Evolutionary conservation across 805 yeast genomes (phyloP).

Genomic region (Ogataea siamensis): DNA sequence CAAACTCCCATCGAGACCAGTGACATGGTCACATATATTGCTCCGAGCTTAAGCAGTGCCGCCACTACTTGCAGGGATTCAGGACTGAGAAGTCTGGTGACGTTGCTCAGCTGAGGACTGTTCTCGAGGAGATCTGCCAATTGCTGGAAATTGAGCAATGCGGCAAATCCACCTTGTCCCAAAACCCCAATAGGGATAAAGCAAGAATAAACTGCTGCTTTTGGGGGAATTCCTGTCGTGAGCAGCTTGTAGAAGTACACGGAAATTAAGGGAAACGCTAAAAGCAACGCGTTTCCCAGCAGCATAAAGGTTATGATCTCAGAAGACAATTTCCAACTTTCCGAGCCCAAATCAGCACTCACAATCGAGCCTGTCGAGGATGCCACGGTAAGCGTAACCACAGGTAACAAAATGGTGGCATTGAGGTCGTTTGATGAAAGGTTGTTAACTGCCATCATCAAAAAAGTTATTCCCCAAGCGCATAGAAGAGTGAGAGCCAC

Average conservation of each 20-base stretch:
- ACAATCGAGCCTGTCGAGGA: slow-evolving; percentile 68
- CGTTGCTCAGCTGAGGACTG: slow-evolving; percentile 12
- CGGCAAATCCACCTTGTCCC: slow-evolving; percentile 81
- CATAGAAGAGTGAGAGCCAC: slow-evolving; percentile 51
- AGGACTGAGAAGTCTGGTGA: slow-evolving; percentile 5
- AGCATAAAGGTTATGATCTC: slow-evolving; percentile 53
- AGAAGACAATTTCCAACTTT: slow-evolving; percentile 46
- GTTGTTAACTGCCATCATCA: slow-evolving; percentile 40
- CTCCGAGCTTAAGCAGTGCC: slow-evolving; percentile 14
- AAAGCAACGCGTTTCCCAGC: slow-evolving; percentile 66
- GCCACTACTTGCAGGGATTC: slow-evolving; percentile 9
- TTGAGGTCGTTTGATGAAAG: slow-evolving; percentile 42
- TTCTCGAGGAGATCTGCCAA: slow-evolving; percentile 18
- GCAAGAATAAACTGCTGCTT: slow-evolving; percentile 54
- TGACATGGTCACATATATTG: slow-evolving; percentile 24
- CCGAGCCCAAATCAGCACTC: slow-evolving; percentile 34
- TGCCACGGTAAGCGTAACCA: slow-evolving; percentile 78
- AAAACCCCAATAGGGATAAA: slow-evolving; percentile 80
- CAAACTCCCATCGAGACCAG: slow-evolving; percentile 33
- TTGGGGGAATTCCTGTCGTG: slow-evolving; percentile 56
- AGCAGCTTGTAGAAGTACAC: slow-evolving; percentile 61
- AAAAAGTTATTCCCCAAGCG: slow-evolving; percentile 60
- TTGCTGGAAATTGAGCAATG: slow-evolving; percentile 35
- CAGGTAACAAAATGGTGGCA: slow-evolving; percentile 64
- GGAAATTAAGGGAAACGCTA: slow-evolving; percentile 55